Percentiles rank a stretch among this genome's conserved stretches.
These are phyloP conservation scores for Chamaecrista fasciculata DNA, from an alignment of 306 rosid genomes.

Conservation along the genomic window DNA sequence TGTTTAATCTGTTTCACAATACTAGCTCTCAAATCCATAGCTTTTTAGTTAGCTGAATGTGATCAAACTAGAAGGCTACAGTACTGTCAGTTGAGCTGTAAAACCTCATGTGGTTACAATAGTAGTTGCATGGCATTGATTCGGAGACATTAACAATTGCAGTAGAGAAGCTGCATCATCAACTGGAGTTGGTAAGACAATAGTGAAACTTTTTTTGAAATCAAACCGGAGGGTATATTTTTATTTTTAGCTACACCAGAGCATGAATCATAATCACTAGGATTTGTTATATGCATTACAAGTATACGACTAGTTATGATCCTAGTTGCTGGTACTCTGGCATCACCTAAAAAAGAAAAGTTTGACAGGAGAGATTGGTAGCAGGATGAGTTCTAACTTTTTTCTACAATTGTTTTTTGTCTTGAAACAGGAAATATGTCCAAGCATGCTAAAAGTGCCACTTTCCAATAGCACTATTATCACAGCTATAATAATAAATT, in stretches of 20 bases:
- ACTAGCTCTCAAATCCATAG: neutral
- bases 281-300: neutral
- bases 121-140: neutral
- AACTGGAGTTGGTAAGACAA: neutral
- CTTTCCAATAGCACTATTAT: neutral
- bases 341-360: neutral
- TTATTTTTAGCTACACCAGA: neutral
- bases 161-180: neutral
- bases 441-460: neutral
- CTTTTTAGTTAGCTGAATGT: neutral
- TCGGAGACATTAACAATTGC: neutral
- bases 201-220: neutral
- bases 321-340: neutral
- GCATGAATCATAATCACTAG: neutral
- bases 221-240: neutral
- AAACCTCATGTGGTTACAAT: neutral
- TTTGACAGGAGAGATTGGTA: neutral
- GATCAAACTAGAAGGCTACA: neutral
- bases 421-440: neutral
- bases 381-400: neutral
- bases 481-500: neutral
- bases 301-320: neutral
- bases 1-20: neutral
- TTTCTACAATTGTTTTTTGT: neutral
- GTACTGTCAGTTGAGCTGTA: neutral